These are phyloP conservation scores for Jamesozyma lodderae DNA, from an alignment of 805 yeast species.

Conservation along the genomic window DNA sequence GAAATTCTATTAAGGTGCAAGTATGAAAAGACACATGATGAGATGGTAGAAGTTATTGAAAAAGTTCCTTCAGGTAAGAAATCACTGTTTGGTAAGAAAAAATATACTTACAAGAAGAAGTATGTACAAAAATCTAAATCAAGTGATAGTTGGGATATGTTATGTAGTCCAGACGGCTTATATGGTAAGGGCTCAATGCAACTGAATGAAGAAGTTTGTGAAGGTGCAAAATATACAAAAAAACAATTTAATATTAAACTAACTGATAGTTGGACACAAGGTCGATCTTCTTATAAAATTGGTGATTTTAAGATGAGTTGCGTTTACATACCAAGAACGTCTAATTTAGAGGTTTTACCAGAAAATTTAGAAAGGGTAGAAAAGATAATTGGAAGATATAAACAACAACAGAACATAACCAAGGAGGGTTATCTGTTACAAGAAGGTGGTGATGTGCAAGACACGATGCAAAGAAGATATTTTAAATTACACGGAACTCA, in stretches of 20 bases:
- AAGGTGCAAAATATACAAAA: slow-evolving; percentile 9
- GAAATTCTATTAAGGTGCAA: slow-evolving; percentile 62
- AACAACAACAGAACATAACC: slow-evolving; percentile 27
- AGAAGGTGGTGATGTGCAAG: slow-evolving; percentile 78
- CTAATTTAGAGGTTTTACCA: slow-evolving; percentile 57
- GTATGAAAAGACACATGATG: slow-evolving; percentile 39
- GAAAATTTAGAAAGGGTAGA: slow-evolving; percentile 48
- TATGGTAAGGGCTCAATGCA: slow-evolving; percentile 71
- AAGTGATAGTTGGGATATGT: slow-evolving; percentile 48
- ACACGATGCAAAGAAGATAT: slow-evolving; percentile 48
- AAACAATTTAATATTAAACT: slow-evolving; percentile 8
- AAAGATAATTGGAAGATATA: slow-evolving; percentile 34
- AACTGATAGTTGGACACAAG: slow-evolving; percentile 66
- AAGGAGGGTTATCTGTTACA: slow-evolving; percentile 72
- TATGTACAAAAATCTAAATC: slow-evolving; percentile 42
- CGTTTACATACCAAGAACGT: slow-evolving; percentile 58
- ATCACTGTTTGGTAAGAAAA: slow-evolving; percentile 28
- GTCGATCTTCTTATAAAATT: slow-evolving; percentile 43
- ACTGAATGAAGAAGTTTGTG: slow-evolving; percentile 11
- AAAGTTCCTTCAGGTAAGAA: slow-evolving; percentile 38
- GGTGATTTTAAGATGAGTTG: slow-evolving; percentile 59
- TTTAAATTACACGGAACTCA: slow-evolving; percentile 63
- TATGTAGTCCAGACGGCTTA: slow-evolving; percentile 76
- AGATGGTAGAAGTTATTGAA: slow-evolving; percentile 52
- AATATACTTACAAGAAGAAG: slow-evolving; percentile 32